Base-by-base conservation (phyloP, 345 rosid species). In the Firmiana major region DNA sequence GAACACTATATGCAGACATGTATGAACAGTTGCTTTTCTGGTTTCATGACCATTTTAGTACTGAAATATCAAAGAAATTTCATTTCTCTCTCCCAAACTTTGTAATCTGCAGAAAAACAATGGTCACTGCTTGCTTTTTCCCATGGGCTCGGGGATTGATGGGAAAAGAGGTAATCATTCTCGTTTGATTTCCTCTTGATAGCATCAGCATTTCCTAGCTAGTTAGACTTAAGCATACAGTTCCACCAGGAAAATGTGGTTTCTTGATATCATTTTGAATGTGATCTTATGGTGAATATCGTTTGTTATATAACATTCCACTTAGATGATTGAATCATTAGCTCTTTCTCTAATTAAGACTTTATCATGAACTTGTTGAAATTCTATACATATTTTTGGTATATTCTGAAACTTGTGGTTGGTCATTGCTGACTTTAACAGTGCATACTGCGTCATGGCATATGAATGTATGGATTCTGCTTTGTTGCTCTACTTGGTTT, bases 101-200 rank as follows among this genome's bases (percentile, higher is more conserved):
- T 31, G 26, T 48, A 36, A 16, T 71, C 60, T 60, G 6, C 19
- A 16, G 17, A 6, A 71, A 53, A 42, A 51, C 46, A 57, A 65
- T 54, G 75, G 62, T 73, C 48, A 21, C 21, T 71, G 34, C 26
- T 67, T 67, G 38, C 19, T 17, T 80, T 71, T 85, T 73, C 79
- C 82, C 83, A 77, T 76, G 76, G 77, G 71, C 36, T 60, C 76
- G 80, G 79, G 74, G 71, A 76, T 79, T 40, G 58, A 80, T 64
- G 70, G 73, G 65, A 76, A 70, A 80, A 78, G 78, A 53, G 48
- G 76, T 58, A 67, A 83, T 79, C 80, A 81, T 82, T 69, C 40
- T 15, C 19, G 11, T 8, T 58, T 63, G 38, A 5, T 34, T 24
- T 3, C 43, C 62, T 60, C 63, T 28, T 73, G 63, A 62, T 62